Evolutionary conservation across 2,329 filamentous ascomycete genomes (phyloP).

Genomic region (Samsoniella hepiali): DNA sequence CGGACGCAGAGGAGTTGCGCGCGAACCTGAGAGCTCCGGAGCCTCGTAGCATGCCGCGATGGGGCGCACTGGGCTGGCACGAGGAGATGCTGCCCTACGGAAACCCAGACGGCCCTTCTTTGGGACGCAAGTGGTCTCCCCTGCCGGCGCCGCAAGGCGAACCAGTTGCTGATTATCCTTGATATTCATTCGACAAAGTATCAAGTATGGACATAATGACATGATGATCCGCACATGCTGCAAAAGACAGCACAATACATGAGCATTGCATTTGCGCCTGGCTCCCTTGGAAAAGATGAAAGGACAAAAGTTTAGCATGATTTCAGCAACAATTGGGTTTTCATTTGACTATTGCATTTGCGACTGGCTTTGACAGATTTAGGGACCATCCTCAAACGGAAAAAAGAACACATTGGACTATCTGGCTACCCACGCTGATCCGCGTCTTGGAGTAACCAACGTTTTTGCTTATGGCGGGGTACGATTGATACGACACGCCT

Average conservation of each 20-base stretch:
- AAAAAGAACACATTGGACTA: neutral
- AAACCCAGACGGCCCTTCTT: conserved; percentile 39
- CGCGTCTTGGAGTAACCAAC: neutral
- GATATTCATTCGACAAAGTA: conserved; percentile 16
- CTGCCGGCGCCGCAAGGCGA: conserved; percentile 27
- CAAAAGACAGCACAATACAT: neutral
- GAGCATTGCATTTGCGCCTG: conserved; percentile 11
- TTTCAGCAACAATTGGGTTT: conserved; percentile 12
- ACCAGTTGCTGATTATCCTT: conserved; percentile 32
- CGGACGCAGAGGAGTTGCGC: conserved; percentile 35
- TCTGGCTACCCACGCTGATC: neutral
- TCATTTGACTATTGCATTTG: conserved; percentile 13
- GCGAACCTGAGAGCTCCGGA: conserved; percentile 37
- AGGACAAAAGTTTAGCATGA: conserved; percentile 13
- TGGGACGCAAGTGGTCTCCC: conserved; percentile 46
- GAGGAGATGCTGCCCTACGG: conserved; percentile 40
- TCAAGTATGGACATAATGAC: conserved; percentile 12
- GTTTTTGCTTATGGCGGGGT: neutral
- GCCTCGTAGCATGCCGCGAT: conserved; percentile 40
- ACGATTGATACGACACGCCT: neutral
- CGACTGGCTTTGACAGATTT: neutral
- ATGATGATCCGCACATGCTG: conserved; percentile 6
- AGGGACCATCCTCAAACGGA: neutral
- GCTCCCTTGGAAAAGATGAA: conserved; percentile 7
- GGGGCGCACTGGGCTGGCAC: conserved; percentile 49